phyloP scores from a whole-genome alignment of 2,329 filamentous ascomycete species.

The Trichophyton equinum region DNA sequence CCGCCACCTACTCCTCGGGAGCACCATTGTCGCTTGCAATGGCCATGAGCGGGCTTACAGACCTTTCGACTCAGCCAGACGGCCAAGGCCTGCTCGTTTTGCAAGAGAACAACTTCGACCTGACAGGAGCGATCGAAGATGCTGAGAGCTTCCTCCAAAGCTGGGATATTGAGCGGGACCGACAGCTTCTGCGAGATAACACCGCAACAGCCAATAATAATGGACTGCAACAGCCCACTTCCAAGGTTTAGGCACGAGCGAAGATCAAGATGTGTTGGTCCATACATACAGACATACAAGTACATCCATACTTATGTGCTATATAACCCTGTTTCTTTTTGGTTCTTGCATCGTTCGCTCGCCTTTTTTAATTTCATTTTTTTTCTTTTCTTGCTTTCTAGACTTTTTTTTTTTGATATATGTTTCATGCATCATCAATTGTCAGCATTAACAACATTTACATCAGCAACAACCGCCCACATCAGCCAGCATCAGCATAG shows the following conservation, averaged over 20 bases:
- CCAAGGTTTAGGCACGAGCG: background rate
- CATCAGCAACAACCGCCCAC: too few species aligned
- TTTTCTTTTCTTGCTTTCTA: too few species aligned
- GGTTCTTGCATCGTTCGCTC: background rate
- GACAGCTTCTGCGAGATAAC: slow-evolving; percentile 7
- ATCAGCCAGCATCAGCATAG: background rate
- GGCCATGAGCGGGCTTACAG: slow-evolving; percentile 11
- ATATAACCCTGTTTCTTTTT: background rate
- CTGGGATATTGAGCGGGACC: slow-evolving; percentile 31
- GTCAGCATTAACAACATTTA: too few species aligned
- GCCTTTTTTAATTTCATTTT: background rate
- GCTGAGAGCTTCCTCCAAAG: slow-evolving; percentile 36
- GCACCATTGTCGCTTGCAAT: slow-evolving; percentile 15
- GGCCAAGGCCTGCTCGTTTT: slow-evolving; percentile 20
- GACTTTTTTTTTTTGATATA: too few species aligned
- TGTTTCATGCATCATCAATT: too few species aligned
- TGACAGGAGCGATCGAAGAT: slow-evolving; percentile 34
- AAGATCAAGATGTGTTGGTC: background rate
- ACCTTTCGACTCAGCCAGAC: slow-evolving; percentile 17
- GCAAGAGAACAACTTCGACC: slow-evolving; percentile 29
- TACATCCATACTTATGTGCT: background rate
- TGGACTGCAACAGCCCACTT: background rate
- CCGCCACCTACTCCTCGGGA: slow-evolving; percentile 24
- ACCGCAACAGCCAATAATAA: background rate
- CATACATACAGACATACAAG: too few species aligned